Conservation (phyloP, 1,284 basidiomycete species). For the Heterobasidion annosum region DNA sequence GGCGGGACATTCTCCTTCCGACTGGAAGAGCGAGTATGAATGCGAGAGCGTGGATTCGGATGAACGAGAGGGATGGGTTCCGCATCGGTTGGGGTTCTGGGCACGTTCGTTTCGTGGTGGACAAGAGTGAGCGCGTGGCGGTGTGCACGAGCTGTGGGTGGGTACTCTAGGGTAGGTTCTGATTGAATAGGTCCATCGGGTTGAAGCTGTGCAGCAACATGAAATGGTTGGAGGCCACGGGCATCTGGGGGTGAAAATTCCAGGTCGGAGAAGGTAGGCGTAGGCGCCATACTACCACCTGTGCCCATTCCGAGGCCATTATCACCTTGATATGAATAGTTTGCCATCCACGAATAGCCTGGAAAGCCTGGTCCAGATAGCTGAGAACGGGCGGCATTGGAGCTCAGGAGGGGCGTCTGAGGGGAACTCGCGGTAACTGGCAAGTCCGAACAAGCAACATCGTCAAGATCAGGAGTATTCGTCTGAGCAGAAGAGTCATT, state of each 20-base stretch:
- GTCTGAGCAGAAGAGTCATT: neutral
- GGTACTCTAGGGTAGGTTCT: neutral
- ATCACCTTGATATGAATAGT: neutral
- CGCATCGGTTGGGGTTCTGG: neutral
- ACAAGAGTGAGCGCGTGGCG: neutral
- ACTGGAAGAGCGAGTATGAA: neutral
- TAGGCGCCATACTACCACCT: neutral
- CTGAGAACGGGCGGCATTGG: neutral
- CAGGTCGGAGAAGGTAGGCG: neutral
- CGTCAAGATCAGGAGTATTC: neutral
- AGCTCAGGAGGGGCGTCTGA: neutral
- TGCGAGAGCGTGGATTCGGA: neutral
- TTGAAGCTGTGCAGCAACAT: neutral
- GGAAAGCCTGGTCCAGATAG: neutral
- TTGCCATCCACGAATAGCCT: neutral
- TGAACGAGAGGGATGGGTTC: neutral
- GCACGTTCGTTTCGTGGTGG: neutral
- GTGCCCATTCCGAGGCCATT: neutral
- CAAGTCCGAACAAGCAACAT: neutral
- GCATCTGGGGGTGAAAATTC: neutral
- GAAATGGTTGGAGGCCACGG: neutral
- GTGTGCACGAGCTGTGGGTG: neutral
- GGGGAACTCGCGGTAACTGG: neutral
- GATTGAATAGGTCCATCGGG: neutral
- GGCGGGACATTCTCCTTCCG: neutral